Evolutionary conservation across 176 grass and related monocot genomes (phyloP).

Genomic region (Rhipidocladum racemiflorum): DNA sequence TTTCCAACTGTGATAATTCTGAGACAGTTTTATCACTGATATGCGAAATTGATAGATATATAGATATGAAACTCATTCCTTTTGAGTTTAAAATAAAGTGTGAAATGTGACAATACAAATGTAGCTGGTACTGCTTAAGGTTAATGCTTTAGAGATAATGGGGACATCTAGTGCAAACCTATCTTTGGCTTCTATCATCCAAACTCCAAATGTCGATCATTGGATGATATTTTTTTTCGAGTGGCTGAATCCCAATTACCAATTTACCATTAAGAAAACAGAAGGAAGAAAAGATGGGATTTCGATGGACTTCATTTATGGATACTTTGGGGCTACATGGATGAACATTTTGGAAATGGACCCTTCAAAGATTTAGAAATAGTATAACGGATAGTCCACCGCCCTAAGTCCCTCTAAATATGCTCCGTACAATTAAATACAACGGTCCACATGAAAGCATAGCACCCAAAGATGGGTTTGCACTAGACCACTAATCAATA

Average conservation of each 20-base stretch:
- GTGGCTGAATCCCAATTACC: not conserved
- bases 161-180: not conserved
- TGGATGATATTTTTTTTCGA: slow-evolving; percentile 3
- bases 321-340: not conserved
- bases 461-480: slow-evolving; percentile 14
- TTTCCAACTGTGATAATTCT: not conserved
- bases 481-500: not conserved
- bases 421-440: slow-evolving; percentile 13
- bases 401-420: not conserved
- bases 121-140: not conserved
- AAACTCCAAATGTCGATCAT: not conserved
- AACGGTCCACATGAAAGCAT: not conserved
- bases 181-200: not conserved
- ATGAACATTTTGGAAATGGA: slow-evolving; percentile 6
- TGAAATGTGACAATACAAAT: slow-evolving; percentile 9
- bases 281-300: not conserved
- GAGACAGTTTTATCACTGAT: not conserved
- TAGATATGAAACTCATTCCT: slow-evolving; percentile 7
- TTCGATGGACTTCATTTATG: slow-evolving; percentile 14
- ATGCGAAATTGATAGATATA: not conserved
- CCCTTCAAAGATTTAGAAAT: not conserved
- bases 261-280: not conserved
- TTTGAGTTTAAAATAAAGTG: not conserved
- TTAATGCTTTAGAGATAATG: not conserved
- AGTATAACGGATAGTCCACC: not conserved